A percentile compares a stretch with the other conserved stretches of the same genome.
These are phyloP conservation scores for Agaricus bisporus DNA, from an alignment of 768 basidiomycete genomes.

Conservation along the genomic window DNA sequence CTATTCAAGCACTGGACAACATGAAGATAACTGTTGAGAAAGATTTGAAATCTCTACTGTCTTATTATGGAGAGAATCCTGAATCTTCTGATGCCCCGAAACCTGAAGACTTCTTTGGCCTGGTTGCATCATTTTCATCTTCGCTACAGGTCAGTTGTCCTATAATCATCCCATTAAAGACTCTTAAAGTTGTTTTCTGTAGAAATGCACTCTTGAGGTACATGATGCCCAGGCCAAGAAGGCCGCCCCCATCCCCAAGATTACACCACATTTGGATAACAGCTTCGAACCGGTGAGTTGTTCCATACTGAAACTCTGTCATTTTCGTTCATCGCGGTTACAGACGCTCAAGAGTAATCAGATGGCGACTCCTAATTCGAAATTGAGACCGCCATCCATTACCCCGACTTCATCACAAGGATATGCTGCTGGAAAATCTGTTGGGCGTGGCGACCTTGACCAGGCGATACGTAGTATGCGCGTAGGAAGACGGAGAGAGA, in stretches of 20 bases:
- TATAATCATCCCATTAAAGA: neutral
- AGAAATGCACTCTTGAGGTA: constrained; percentile 72
- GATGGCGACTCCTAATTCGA: constrained; percentile 17
- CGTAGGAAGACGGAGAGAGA: constrained; percentile 51
- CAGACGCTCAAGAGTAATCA: constrained; percentile 39
- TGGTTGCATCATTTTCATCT: constrained; percentile 69
- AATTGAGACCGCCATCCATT: constrained; percentile 15
- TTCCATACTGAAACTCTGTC: constrained; percentile 8
- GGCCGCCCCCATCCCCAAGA: constrained; percentile 17
- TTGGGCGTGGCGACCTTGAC: constrained; percentile 78
- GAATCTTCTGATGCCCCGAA: constrained; percentile 59
- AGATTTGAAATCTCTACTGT: constrained; percentile 55
- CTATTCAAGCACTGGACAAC: constrained; percentile 59
- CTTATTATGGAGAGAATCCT: constrained; percentile 75
- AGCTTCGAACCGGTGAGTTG: constrained; percentile 15
- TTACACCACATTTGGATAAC: constrained; percentile 18
- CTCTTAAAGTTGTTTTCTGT: constrained; percentile 1
- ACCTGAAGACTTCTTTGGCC: constrained; percentile 78
- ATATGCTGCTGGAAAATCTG: constrained; percentile 39
- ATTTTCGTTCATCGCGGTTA: neutral
- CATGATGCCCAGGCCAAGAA: constrained; percentile 41
- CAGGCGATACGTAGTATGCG: constrained; percentile 79
- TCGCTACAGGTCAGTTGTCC: constrained; percentile 51
- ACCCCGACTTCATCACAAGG: constrained; percentile 31
- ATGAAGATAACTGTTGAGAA: constrained; percentile 50